These are phyloP conservation scores for Coleophoma eucalyptorum DNA, from an alignment of 2,329 filamentous ascomycete species.

Conservation along the genomic window DNA sequence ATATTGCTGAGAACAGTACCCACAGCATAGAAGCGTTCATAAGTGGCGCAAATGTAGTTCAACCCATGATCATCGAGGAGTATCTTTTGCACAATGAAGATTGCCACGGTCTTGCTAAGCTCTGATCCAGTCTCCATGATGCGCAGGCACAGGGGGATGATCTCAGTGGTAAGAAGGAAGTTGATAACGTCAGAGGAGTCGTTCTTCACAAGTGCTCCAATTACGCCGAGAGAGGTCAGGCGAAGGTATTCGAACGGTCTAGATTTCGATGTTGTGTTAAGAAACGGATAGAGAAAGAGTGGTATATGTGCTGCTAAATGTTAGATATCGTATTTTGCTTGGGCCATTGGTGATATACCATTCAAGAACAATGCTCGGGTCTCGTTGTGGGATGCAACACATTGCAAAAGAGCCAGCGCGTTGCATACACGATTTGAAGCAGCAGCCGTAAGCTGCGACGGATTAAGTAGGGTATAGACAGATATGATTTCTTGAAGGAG, in stretches of 20 bases:
- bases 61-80: slow-evolving; percentile 93
- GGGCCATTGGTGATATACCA: slow-evolving; percentile 50
- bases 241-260: slow-evolving; percentile 96
- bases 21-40: slow-evolving; percentile 97
- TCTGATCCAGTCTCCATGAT: slow-evolving; percentile 99
- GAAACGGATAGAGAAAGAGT: slow-evolving; percentile 94
- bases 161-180: slow-evolving; percentile 96
- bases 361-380: slow-evolving; percentile 91
- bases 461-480: slow-evolving; percentile 94
- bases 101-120: slow-evolving; percentile 96
- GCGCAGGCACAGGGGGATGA: slow-evolving; percentile 92
- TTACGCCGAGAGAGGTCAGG: slow-evolving; percentile 91
- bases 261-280: slow-evolving; percentile 98
- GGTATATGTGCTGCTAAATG: slow-evolving; percentile 78
- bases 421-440: slow-evolving; percentile 98
- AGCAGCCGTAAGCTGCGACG: slow-evolving; percentile 94
- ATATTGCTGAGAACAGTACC: slow-evolving; percentile 98
- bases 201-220: slow-evolving; percentile 96
- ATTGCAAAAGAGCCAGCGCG: slow-evolving; percentile 90
- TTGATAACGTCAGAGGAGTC: slow-evolving; percentile 99
- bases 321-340: slow-evolving; percentile 9
- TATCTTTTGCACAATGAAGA: slow-evolving; percentile 99
- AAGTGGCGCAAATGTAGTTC: slow-evolving; percentile 98
- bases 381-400: slow-evolving; percentile 95
- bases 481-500: slow-evolving; percentile 98